A percentile compares a stretch with the other conserved stretches of the same genome.
Evolutionary conservation across 345 rosid genomes (phyloP).

Genomic region (Camelina laxa): DNA sequence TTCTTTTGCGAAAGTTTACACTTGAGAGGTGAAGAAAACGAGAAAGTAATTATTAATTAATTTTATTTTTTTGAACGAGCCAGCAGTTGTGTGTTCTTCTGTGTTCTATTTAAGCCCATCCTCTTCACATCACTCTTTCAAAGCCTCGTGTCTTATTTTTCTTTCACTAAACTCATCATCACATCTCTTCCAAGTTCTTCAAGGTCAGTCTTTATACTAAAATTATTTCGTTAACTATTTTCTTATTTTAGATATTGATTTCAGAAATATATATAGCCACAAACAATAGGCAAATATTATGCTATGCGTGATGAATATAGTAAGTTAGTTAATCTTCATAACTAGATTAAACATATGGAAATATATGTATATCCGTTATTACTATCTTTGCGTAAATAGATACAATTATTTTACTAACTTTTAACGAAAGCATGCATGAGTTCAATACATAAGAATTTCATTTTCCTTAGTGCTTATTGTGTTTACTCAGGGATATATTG

Average conservation of each 20-base stretch:
- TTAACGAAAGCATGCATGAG: neutral
- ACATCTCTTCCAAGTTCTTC: conserved; percentile 32
- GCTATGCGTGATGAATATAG: conserved; percentile 1
- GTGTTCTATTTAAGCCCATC: conserved; percentile 53
- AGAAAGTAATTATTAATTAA: conserved; percentile 45
- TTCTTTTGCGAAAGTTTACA: conserved; percentile 57
- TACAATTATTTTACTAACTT: neutral
- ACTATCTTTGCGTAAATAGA: neutral
- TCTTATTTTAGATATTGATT: neutral
- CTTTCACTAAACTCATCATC: conserved; percentile 15
- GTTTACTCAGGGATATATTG: neutral
- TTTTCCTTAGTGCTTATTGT: conserved; percentile 16
- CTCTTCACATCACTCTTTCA: conserved; percentile 43
- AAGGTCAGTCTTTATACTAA: conserved; percentile 42
- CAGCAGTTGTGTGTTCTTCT: conserved; percentile 48
- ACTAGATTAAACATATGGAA: neutral
- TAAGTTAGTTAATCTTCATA: neutral
- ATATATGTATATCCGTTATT: neutral
- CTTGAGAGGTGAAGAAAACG: conserved; percentile 56
- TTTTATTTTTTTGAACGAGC: conserved; percentile 29
- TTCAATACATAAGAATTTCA: conserved; percentile 1
- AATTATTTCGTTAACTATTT: conserved; percentile 25
- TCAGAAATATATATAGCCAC: conserved; percentile 20
- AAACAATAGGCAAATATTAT: conserved; percentile 12
- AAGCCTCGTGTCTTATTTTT: conserved; percentile 33